Base-by-base conservation (phyloP, 176 grass and related monocot genomes). In the Phragmites australis region DNA sequence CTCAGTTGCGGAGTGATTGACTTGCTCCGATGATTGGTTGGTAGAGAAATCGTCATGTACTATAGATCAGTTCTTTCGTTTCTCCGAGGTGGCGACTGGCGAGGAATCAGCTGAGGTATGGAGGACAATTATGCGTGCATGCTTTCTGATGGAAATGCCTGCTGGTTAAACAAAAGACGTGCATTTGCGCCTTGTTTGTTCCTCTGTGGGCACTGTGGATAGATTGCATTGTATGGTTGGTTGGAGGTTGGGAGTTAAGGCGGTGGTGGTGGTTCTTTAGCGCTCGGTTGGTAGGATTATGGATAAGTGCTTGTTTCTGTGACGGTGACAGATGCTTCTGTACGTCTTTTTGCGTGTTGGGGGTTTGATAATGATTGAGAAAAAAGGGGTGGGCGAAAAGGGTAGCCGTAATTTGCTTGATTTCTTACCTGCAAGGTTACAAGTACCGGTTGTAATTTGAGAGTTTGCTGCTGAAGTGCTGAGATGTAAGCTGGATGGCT, bases 251-350 rank as follows among this genome's bases (percentile, higher is more conserved):
- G 82, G 72, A 85, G 71, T 85, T 89, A 85, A 76, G 76, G 48
- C 53, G 43, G 17, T 56, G 21, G 6, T 71, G 52, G 12, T 74
- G 42, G n/a, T 81, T 69, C 79, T 82, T 39, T 54, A 76, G 70
- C 54, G 63, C 37, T 62, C 41, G 68, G 81, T 86, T 68, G 83
- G 72, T 89, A 66, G 72, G 83, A 73, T 82, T 86, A 51, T 72
- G 83, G 78, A 78, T 76, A 65, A 15, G 30, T 72, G 22, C 53
- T 65, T 89, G 65, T 81, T 82, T 25, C 87, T 54, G 21, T 63
- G 46, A 64, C 15, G 40, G 64, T 47, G 70, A 70, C 22, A 5
- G 74, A 22, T 68, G 75, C 75, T 52, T 79, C 60, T 79, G 31
- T 60, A 40, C 18, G 13, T 29, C 18, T 66, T 66, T 57, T 73